A percentile compares a stretch with the other conserved stretches of the same genome.
Evolutionary conservation across 495 filamentous ascomycete genomes (phyloP).

Genomic region (Staphylotrichum longicolle): DNA sequence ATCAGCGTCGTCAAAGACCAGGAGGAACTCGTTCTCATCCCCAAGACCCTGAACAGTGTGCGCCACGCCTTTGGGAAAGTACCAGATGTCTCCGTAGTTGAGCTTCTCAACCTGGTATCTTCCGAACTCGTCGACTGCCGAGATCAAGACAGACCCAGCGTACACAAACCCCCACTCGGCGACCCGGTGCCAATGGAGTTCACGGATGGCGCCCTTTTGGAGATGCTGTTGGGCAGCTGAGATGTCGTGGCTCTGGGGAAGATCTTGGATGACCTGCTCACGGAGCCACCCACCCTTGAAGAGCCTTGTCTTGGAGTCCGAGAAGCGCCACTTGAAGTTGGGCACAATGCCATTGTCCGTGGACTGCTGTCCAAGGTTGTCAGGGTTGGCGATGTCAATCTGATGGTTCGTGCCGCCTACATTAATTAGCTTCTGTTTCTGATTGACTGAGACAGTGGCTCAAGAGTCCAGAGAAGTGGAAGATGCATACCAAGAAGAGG

Average conservation of each 20-base stretch:
- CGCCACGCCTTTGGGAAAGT: slow-evolving; percentile 58
- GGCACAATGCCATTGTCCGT: slow-evolving; percentile 59
- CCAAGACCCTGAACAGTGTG: slow-evolving; percentile 58
- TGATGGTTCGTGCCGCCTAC: slow-evolving; percentile 51
- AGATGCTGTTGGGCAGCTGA: slow-evolving; percentile 63
- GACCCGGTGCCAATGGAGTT: slow-evolving; percentile 66
- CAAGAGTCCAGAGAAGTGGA: neutral
- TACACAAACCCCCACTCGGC: slow-evolving; percentile 67
- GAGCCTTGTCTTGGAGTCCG: slow-evolving; percentile 58
- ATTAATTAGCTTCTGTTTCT: slow-evolving; percentile 14
- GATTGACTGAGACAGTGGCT: neutral
- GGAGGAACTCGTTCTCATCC: slow-evolving; percentile 64
- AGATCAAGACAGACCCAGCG: slow-evolving; percentile 53
- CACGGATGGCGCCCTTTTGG: slow-evolving; percentile 59
- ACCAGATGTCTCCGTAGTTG: slow-evolving; percentile 38
- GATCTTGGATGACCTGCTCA: slow-evolving; percentile 59
- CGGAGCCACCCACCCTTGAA: slow-evolving; percentile 63
- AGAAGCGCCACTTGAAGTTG: slow-evolving; percentile 66
- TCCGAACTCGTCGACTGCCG: slow-evolving; percentile 60
- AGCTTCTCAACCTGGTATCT: slow-evolving; percentile 54
- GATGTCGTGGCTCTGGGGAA: slow-evolving; percentile 61
- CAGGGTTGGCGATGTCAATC: slow-evolving; percentile 58
- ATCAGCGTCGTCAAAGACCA: slow-evolving; percentile 63
- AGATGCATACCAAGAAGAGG: slow-evolving; percentile 50
- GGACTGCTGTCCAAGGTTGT: slow-evolving; percentile 54